Conservation (phyloP, 257 asterid genomes). For the Primulina eburnea region DNA sequence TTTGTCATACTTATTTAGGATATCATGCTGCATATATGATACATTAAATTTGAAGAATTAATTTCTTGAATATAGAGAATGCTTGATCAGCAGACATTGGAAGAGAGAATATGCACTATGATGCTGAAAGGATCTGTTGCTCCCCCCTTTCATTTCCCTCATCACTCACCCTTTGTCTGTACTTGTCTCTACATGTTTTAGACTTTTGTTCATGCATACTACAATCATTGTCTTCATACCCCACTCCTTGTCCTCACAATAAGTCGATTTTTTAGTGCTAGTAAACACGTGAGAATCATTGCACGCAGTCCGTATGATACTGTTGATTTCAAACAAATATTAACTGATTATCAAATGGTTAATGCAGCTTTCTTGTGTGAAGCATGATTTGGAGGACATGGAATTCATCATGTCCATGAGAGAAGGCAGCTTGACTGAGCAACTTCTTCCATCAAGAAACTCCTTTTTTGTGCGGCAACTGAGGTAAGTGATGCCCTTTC, state of each 20-base stretch:
- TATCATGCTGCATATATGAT: neutral
- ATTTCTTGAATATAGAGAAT: neutral
- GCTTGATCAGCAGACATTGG: neutral
- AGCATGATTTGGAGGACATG: constrained; percentile 92
- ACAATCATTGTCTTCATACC: neutral
- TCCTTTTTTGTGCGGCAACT: constrained; percentile 82
- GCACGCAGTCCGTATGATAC: neutral
- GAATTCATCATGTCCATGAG: constrained; percentile 85
- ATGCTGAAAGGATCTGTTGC: no score
- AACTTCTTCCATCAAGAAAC: constrained; percentile 83
- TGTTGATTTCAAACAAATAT: constrained; percentile 13
- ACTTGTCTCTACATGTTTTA: neutral
- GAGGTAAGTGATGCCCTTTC: constrained; percentile 87
- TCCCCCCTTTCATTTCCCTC: no score
- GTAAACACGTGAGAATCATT: constrained; percentile 2
- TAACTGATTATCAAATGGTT: constrained; percentile 23
- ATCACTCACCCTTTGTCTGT: no score
- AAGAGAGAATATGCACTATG: neutral
- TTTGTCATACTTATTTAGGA: neutral
- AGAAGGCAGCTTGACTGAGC: constrained; percentile 84
- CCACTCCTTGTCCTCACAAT: neutral
- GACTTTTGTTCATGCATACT: neutral
- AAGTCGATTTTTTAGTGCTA: constrained; percentile 2
- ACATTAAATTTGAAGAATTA: neutral
- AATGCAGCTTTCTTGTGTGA: constrained; percentile 75